Percentiles rank a stretch among this genome's conserved stretches.
These are phyloP conservation scores for Cenococcum geophilum DNA, from an alignment of 495 filamentous ascomycete species.

Conservation along the genomic window DNA sequence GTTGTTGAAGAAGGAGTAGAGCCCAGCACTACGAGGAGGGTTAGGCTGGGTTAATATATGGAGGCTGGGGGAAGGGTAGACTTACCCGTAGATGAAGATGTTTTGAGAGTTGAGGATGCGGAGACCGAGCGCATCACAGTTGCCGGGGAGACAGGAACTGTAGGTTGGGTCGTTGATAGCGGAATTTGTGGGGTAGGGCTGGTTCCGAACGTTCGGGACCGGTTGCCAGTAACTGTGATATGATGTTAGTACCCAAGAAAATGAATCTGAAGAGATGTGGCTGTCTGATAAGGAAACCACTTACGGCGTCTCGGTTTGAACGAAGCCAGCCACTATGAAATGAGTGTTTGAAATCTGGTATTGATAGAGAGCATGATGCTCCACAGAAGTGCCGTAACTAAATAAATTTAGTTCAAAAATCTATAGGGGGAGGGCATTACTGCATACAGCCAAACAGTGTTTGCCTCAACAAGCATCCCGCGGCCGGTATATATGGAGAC, in stretches of 20 bases:
- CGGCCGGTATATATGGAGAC: slow-evolving; percentile 90
- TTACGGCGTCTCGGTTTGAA: slow-evolving; percentile 81
- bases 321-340: slow-evolving; percentile 77
- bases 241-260: slow-evolving; percentile 35
- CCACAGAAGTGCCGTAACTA: slow-evolving; percentile 60
- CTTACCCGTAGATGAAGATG: slow-evolving; percentile 33
- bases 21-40: slow-evolving; percentile 7
- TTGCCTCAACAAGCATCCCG: slow-evolving; percentile 68
- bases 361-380: slow-evolving; percentile 87
- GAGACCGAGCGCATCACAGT: slow-evolving; percentile 77
- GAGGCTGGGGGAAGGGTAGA: no score
- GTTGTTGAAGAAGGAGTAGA: slow-evolving; percentile 57
- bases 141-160: slow-evolving; percentile 44
- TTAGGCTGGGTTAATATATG: no score
- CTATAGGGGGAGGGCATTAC: no score
- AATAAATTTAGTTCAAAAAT: no score
- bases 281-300: slow-evolving; percentile 2
- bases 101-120: slow-evolving; percentile 47
- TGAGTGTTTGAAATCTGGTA: slow-evolving; percentile 77
- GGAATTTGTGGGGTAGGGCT: slow-evolving; percentile 70
- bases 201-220: slow-evolving; percentile 63
- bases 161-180: slow-evolving; percentile 72
- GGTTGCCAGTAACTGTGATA: slow-evolving; percentile 18
- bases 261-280: background rate
- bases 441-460: slow-evolving; percentile 53